phyloP scores from a whole-genome alignment of 805 yeast species.

The Wickerhamomyces ciferrii region DNA sequence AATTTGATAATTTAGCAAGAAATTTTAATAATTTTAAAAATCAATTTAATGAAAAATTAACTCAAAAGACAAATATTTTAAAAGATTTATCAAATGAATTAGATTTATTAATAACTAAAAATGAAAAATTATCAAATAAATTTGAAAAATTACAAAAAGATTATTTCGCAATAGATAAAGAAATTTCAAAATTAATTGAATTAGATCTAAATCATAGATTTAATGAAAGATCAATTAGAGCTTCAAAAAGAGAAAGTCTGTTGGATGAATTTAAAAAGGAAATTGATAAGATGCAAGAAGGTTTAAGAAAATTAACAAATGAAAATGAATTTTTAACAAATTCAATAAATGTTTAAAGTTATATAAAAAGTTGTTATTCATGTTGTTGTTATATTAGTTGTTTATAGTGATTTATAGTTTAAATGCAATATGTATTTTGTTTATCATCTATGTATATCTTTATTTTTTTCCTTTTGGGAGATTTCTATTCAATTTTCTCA shows the following conservation, averaged over 20 bases:
- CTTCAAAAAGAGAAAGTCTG: constrained; percentile 14
- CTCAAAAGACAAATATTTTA: constrained; percentile 16
- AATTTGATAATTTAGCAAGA: constrained; percentile 30
- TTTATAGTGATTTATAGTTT: background rate
- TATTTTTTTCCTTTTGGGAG: too few species aligned
- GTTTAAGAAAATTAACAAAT: constrained; percentile 7
- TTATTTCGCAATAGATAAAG: constrained; percentile 5
- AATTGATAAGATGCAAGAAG: constrained; percentile 17
- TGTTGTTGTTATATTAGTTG: background rate
- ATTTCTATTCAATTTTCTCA: constrained; percentile 5
- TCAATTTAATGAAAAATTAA: constrained; percentile 21
- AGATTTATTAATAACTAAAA: constrained; percentile 24
- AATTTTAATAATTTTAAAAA: constrained; percentile 25
- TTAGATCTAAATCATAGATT: constrained; percentile 11
- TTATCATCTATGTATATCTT: background rate
- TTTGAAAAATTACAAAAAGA: constrained; percentile 22
- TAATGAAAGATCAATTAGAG: constrained; percentile 14
- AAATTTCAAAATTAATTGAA: constrained; percentile 10
- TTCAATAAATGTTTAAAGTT: background rate
- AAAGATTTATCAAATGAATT: constrained; percentile 24
- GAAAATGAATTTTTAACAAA: constrained; percentile 14
- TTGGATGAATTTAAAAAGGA: constrained; percentile 21
- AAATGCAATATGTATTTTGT: background rate
- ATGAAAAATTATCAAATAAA: constrained; percentile 27
- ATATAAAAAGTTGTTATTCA: background rate